Evolutionary conservation across 1,284 basidiomycete genomes (phyloP).

Genomic region (Trichosporon faecale): DNA sequence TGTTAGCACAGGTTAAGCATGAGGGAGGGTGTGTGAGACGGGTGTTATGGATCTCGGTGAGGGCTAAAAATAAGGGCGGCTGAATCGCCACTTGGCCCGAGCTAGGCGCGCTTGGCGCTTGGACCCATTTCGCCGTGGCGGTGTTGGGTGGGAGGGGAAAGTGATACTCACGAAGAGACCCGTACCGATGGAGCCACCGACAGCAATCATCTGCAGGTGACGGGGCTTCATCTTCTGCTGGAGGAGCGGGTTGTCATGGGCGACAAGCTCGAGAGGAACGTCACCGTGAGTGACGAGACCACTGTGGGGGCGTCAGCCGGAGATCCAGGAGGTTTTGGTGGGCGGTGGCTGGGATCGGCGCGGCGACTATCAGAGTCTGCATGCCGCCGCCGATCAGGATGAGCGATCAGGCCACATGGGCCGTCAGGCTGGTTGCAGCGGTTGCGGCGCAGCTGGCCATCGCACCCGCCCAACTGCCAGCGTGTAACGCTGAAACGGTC

Average conservation of each 20-base stretch:
- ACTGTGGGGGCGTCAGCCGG: slow-evolving; percentile 18
- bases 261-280: slow-evolving; percentile 31
- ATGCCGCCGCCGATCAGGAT: neutral
- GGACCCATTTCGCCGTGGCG: neutral
- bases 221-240: slow-evolving; percentile 53
- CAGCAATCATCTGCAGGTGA: slow-evolving; percentile 51
- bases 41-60: neutral
- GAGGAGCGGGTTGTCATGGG: slow-evolving; percentile 45
- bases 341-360: neutral
- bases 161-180: slow-evolving; percentile 40
- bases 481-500: neutral
- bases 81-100: neutral
- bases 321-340: neutral
- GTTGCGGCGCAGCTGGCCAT: neutral
- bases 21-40: slow-evolving; percentile 22
- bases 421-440: neutral
- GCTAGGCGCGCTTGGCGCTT: neutral
- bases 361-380: neutral
- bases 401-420: neutral
- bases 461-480: neutral
- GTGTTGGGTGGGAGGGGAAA: neutral
- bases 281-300: slow-evolving; percentile 42
- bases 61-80: neutral
- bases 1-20: slow-evolving; percentile 20
- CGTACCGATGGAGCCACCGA: slow-evolving; percentile 57